Percentiles rank a stretch among this genome's conserved stretches.
Evolutionary conservation across 352 stramenopile species (phyloP).

Genomic region (Globisporangium ultimum): DNA sequence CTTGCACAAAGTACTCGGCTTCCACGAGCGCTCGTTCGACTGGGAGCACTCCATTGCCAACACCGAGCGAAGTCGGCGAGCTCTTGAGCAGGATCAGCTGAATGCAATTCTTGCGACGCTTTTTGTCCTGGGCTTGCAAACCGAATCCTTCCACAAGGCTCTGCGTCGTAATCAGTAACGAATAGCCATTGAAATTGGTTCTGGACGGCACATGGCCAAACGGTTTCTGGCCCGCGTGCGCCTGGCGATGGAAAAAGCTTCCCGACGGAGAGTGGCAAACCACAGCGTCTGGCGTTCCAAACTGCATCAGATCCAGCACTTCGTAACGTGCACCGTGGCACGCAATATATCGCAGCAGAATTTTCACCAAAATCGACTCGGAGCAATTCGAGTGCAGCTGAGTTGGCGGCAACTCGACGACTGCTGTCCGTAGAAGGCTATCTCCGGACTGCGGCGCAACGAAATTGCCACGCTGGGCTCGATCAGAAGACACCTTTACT

Average conservation of each 20-base stretch:
- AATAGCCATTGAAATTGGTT: constrained; percentile 46
- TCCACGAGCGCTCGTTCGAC: constrained; percentile 70
- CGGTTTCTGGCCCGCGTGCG: constrained; percentile 23
- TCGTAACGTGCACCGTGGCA: constrained; percentile 80
- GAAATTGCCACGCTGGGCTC: constrained; percentile 12
- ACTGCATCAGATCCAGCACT: constrained; percentile 80
- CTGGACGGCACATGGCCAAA: constrained; percentile 17
- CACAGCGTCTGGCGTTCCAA: constrained; percentile 80
- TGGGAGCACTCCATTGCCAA: constrained; percentile 48
- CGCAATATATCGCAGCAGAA: constrained; percentile 83
- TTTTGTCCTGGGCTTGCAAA: constrained; percentile 33
- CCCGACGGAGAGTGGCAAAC: constrained; percentile 70
- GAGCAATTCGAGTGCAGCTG: constrained; percentile 69
- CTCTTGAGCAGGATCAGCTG: constrained; percentile 70
- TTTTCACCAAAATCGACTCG: constrained; percentile 70
- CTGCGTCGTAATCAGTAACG: constrained; percentile 76
- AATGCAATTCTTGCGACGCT: constrained; percentile 58
- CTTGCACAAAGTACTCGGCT: constrained; percentile 69
- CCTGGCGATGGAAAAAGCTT: constrained; percentile 73
- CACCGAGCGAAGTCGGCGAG: constrained; percentile 27
- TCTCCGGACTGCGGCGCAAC: constrained; percentile 25
- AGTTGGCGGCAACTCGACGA: constrained; percentile 51
- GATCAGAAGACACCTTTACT: not conserved
- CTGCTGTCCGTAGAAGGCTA: constrained; percentile 47
- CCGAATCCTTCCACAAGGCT: constrained; percentile 33